Conservation (phyloP, 768 basidiomycete species). For the Amanita rimosa region DNA sequence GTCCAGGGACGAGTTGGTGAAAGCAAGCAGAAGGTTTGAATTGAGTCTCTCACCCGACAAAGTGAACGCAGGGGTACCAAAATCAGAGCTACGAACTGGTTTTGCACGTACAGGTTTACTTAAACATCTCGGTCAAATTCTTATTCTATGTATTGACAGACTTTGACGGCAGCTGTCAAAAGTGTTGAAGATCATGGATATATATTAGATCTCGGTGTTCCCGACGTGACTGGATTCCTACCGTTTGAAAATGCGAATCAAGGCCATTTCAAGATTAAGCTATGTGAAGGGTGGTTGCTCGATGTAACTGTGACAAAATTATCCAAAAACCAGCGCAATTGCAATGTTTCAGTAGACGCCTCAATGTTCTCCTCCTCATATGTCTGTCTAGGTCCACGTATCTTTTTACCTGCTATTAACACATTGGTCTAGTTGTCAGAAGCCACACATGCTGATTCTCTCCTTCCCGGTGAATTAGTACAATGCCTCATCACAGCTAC, state of each 20-base stretch:
- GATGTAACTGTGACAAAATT: slow-evolving; percentile 56
- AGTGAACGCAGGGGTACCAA: slow-evolving; percentile 74
- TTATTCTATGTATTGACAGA: slow-evolving; percentile 29
- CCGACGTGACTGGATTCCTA: slow-evolving; percentile 76
- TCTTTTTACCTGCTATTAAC: slow-evolving; percentile 2
- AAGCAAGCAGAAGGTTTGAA: slow-evolving; percentile 70
- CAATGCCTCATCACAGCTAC: slow-evolving; percentile 73
- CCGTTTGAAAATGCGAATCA: slow-evolving; percentile 61
- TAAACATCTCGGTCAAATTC: neutral
- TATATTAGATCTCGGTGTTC: slow-evolving; percentile 73
- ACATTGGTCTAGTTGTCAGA: slow-evolving; percentile 47
- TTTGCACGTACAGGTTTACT: slow-evolving; percentile 43
- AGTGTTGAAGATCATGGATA: slow-evolving; percentile 95
- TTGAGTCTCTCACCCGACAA: slow-evolving; percentile 73
- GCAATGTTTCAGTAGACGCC: slow-evolving; percentile 51
- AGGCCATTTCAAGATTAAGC: slow-evolving; percentile 16
- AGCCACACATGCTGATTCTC: slow-evolving; percentile 63
- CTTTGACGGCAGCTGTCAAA: slow-evolving; percentile 63
- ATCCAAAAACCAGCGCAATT: slow-evolving; percentile 70
- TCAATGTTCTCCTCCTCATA: slow-evolving; percentile 36
- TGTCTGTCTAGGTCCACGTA: slow-evolving; percentile 27
- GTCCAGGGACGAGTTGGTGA: slow-evolving; percentile 55
- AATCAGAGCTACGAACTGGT: slow-evolving; percentile 63
- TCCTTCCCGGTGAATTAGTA: slow-evolving; percentile 81
- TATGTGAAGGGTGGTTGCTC: slow-evolving; percentile 59